Evolutionary conservation across 768 basidiomycete species (phyloP).

Genomic region (Baorangia bicolor): DNA sequence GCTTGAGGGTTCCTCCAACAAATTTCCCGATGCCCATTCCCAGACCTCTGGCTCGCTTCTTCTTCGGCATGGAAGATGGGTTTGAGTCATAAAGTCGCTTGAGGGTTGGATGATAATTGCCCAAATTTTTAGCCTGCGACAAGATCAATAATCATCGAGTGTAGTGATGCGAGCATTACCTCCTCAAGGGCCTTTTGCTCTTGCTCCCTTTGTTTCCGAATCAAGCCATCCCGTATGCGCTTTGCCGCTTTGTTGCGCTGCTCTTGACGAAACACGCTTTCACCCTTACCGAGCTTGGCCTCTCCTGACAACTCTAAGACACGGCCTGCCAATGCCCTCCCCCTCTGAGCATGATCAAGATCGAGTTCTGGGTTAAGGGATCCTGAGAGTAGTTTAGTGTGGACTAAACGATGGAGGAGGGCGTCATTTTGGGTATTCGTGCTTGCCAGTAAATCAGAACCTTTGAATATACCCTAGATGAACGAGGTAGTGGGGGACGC

Average conservation of each 20-base stretch:
- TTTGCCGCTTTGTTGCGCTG: slow-evolving; percentile 74
- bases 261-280: slow-evolving; percentile 53
- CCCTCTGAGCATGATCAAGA: slow-evolving; percentile 62
- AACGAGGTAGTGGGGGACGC: neutral
- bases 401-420: slow-evolving; percentile 72
- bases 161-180: slow-evolving; percentile 40
- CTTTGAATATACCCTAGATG: neutral
- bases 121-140: slow-evolving; percentile 73
- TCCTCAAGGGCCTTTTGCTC: slow-evolving; percentile 60
- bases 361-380: slow-evolving; percentile 62
- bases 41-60: slow-evolving; percentile 63
- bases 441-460: slow-evolving; percentile 37
- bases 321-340: slow-evolving; percentile 75
- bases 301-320: slow-evolving; percentile 68
- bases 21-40: slow-evolving; percentile 81
- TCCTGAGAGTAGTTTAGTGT: slow-evolving; percentile 76
- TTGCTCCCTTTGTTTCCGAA: slow-evolving; percentile 58
- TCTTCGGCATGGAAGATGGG: slow-evolving; percentile 25
- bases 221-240: slow-evolving; percentile 67
- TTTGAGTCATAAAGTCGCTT: slow-evolving; percentile 61
- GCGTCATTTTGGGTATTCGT: slow-evolving; percentile 78
- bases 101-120: slow-evolving; percentile 80
- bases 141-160: slow-evolving; percentile 2
- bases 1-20: slow-evolving; percentile 62
- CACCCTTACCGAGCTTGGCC: slow-evolving; percentile 74